These are phyloP conservation scores for Millerozyma acaciae DNA, from an alignment of 805 yeast genomes.

Conservation along the genomic window DNA sequence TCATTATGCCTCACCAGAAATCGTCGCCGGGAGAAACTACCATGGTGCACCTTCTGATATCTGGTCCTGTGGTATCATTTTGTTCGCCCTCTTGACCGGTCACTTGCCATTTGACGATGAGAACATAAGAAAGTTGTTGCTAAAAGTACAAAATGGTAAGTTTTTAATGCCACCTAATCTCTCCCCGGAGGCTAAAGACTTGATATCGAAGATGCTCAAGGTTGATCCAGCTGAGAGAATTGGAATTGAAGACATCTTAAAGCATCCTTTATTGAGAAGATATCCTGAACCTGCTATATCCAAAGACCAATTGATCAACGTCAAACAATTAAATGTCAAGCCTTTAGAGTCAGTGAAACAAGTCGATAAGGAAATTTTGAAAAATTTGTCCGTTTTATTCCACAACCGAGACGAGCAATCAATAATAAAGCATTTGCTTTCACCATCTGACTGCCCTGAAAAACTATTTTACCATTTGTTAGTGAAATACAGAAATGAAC, in stretches of 20 bases:
- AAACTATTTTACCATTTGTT: conserved; percentile 77
- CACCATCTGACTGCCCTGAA: conserved; percentile 63
- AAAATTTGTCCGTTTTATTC: conserved; percentile 74
- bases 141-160: conserved; percentile 74
- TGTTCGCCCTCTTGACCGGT: conserved; percentile 76
- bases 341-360: conserved; percentile 41
- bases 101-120: conserved; percentile 83
- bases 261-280: conserved; percentile 59
- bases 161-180: conserved; percentile 68
- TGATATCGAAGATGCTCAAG: conserved; percentile 61
- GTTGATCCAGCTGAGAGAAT: conserved; percentile 72
- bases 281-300: conserved; percentile 45
- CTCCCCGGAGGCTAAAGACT: conserved; percentile 62
- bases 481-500: conserved; percentile 71
- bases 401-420: conserved; percentile 64
- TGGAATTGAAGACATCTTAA: conserved; percentile 59
- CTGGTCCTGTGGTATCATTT: conserved; percentile 84
- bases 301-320: conserved; percentile 12
- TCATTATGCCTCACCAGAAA: conserved; percentile 86
- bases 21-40: conserved; percentile 71
- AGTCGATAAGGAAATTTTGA: conserved; percentile 70
- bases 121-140: conserved; percentile 61
- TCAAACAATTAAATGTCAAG: conserved; percentile 20
- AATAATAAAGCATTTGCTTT: conserved; percentile 50
- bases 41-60: conserved; percentile 85